phyloP scores from a whole-genome alignment of 768 basidiomycete species.

The Boletus insuetus region DNA sequence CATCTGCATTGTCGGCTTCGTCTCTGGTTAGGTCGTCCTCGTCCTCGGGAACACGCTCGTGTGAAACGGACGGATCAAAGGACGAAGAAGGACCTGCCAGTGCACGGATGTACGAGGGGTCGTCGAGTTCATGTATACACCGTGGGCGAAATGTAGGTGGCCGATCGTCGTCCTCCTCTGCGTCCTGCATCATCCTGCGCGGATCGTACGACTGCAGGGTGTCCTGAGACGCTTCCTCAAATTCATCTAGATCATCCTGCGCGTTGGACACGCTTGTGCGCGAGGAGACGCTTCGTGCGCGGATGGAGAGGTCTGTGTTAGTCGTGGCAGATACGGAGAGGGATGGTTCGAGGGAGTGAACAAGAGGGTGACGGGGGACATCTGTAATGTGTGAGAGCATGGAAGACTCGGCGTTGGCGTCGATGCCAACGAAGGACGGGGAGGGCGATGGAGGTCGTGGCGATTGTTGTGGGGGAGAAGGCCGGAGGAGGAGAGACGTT shows the following conservation, averaged over 20 bases:
- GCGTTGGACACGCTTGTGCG: constrained; percentile 20
- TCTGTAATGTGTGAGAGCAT: constrained; percentile 27
- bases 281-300: constrained; percentile 24
- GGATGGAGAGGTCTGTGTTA: constrained; percentile 33
- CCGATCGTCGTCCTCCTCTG: constrained; percentile 27
- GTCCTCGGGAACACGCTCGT: neutral
- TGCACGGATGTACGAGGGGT: constrained; percentile 28
- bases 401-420: constrained; percentile 5
- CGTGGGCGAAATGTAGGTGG: constrained; percentile 30
- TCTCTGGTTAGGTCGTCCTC: neutral
- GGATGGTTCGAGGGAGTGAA: constrained; percentile 31
- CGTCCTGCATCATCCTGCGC: constrained; percentile 30
- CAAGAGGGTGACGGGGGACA: constrained; percentile 31
- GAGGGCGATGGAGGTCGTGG: neutral
- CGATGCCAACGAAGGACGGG: neutral
- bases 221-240: constrained; percentile 14
- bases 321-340: constrained; percentile 35
- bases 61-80: neutral
- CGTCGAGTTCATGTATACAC: constrained; percentile 58
- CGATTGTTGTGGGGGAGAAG: constrained; percentile 11
- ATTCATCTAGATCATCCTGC: constrained; percentile 7
- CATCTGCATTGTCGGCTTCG: neutral
- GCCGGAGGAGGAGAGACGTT: constrained; percentile 24
- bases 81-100: constrained; percentile 10
- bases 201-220: constrained; percentile 17